Percentiles rank a stretch among this genome's conserved stretches.
Conservation (phyloP, 1,284 basidiomycete genomes). For the Rhizoctonia solani region DNA sequence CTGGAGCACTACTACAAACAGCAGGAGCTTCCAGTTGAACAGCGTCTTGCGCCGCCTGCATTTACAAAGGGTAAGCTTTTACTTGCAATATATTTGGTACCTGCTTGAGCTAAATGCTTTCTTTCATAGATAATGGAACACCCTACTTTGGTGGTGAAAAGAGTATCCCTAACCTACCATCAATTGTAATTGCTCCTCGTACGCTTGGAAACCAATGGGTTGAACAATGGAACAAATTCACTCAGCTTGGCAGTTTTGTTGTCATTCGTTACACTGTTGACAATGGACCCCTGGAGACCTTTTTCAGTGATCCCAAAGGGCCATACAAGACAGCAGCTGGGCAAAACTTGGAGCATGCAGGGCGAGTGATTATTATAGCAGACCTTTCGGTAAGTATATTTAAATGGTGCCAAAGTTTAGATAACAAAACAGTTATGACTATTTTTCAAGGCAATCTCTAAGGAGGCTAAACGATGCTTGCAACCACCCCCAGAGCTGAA, state of each 20-base stretch:
- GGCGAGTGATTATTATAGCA: background rate
- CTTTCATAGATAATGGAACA: background rate
- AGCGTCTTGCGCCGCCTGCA: background rate
- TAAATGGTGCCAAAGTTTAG: too few relatives aligned
- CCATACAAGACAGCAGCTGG: background rate
- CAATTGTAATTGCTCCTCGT: background rate
- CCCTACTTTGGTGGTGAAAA: constrained; percentile 1
- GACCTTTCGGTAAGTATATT: constrained; percentile 5
- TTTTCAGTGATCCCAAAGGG: constrained; percentile 1
- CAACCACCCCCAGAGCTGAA: background rate
- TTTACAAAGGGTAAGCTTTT: background rate
- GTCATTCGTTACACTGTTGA: background rate
- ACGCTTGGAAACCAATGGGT: constrained; percentile 3
- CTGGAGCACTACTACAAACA: constrained; percentile 1
- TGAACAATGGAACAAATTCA: background rate
- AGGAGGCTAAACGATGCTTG: background rate
- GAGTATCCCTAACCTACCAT: background rate
- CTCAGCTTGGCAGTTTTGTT: background rate
- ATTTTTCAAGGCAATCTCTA: background rate
- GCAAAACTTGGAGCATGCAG: background rate
- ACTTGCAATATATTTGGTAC: background rate
- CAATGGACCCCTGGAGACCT: background rate
- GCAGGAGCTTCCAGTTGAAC: background rate
- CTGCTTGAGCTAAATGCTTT: too few relatives aligned
- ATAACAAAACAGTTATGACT: background rate